These are phyloP conservation scores for Nicotiana tomentosiformis DNA, from an alignment of 257 asterid genomes.

Conservation along the genomic window DNA sequence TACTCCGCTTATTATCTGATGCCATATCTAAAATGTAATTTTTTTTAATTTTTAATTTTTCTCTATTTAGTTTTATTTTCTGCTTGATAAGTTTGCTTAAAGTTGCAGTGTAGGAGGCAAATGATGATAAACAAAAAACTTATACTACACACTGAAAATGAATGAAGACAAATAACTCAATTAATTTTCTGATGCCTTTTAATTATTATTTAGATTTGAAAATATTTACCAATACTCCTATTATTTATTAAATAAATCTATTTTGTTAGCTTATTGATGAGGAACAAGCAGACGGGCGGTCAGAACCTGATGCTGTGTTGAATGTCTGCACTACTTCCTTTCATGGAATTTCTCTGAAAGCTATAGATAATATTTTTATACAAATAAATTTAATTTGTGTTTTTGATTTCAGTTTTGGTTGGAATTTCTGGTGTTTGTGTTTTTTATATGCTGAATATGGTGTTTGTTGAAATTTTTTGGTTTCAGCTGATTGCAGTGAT, in stretches of 20 bases:
- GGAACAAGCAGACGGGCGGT: slow-evolving; percentile 84
- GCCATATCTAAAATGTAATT: slow-evolving; percentile 20
- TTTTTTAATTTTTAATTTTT: neutral
- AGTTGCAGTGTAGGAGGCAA: neutral
- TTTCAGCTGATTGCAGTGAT: neutral
- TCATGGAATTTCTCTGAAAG: slow-evolving; percentile 48
- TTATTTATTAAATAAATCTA: neutral
- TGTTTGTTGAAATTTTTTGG: too few relatives aligned
- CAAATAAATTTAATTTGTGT: neutral
- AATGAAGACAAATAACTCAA: slow-evolving; percentile 20
- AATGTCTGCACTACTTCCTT: slow-evolving; percentile 65
- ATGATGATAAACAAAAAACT: slow-evolving; percentile 15
- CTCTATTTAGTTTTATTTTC: neutral
- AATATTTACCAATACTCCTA: neutral
- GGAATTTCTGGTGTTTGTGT: neutral
- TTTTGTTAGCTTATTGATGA: slow-evolving; percentile 36
- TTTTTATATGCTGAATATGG: too few relatives aligned
- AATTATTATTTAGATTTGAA: neutral
- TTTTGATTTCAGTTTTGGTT: neutral
- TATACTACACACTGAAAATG: slow-evolving; percentile 19
- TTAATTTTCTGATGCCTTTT: slow-evolving; percentile 23
- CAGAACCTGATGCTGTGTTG: slow-evolving; percentile 88
- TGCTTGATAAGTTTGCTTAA: neutral
- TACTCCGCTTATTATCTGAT: slow-evolving; percentile 85
- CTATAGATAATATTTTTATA: neutral